Evolutionary conservation across 371 early-diverging fungal genomes (phyloP), one percentile per base, ranked within the genome.

Genomic region (Dentiscutata heterogama): DNA sequence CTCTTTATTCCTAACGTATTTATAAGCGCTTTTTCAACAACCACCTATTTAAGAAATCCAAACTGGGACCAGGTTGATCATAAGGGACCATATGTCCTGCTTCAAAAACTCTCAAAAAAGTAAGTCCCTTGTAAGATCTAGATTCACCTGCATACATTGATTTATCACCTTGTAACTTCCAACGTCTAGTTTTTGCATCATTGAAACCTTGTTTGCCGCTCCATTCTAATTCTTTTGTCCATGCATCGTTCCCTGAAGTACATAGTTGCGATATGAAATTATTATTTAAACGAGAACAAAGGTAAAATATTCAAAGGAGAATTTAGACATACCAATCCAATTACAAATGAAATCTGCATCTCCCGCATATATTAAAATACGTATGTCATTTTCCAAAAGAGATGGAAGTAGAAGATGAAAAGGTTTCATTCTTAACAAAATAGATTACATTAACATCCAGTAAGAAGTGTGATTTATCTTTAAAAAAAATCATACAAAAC

Each of bases 291-390:
- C 10, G 10, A 11, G 46, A 46, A 8, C 46, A 46, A 46, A 10
- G 7, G 46, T 46, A 46, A 46, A 8, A 11, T 10, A 46, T 46
- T 46, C 46, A 11, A 46, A 46, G 10, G 7, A 46, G 46, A 5
- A 46, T 46, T 46, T 8, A 46, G 10, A 50, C 42, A 35, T 70
- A 29, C 97, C 97, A 84, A 95, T 92, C 96, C 97, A 97, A 86
- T 96, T 96, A 90, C 96, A 95, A 72, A 95, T 94, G 82, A 90
- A 94, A 84, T 95, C 95, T 5, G 94, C 94, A 83, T 94, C 94
- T 74, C 98, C 42, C 4, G 20, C n/a, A 22, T 73, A 50, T 54
- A 29, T 54, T 79, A 98, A 87, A n/a, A 97, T 90, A n/a, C 91
- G 89, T 84, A 97, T 89, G 56, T 94, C 94, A 74, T 91, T 92